A percentile compares a stretch with the other conserved stretches of the same genome.
These are phyloP conservation scores for Lunasporangiospora selenospora DNA, from an alignment of 192 early-diverging fungal genomes.

Conservation along the genomic window DNA sequence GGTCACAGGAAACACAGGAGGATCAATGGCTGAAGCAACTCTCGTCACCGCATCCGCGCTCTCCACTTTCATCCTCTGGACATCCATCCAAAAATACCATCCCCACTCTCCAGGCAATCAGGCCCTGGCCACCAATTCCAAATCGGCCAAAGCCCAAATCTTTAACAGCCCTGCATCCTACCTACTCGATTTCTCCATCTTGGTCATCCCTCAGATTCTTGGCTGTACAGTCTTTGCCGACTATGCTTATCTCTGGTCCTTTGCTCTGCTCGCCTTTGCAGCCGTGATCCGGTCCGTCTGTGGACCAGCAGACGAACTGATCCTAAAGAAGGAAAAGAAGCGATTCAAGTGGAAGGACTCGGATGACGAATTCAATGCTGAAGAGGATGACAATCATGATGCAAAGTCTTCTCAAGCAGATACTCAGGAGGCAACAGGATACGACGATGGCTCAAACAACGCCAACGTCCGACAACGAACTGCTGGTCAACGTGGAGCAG, in stretches of 20 bases:
- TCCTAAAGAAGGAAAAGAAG: conserved; percentile 38
- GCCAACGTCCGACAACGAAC: conserved; percentile 46
- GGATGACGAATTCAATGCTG: conserved; percentile 27
- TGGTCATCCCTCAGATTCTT: conserved; percentile 33
- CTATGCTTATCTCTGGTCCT: conserved; percentile 38
- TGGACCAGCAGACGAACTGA: conserved; percentile 19
- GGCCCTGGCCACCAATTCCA: conserved; percentile 8
- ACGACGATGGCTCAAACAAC: conserved; percentile 17
- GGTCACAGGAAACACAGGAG: conserved; percentile 62
- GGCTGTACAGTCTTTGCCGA: conserved; percentile 36
- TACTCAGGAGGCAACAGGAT: neutral
- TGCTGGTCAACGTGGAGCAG: neutral
- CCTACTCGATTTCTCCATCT: conserved; percentile 17
- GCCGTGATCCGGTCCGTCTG: conserved; percentile 17
- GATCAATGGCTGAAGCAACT: conserved; percentile 55
- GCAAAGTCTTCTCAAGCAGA: neutral
- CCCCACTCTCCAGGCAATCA: conserved; percentile 28
- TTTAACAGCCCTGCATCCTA: conserved; percentile 16
- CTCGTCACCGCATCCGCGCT: conserved; percentile 49
- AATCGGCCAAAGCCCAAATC: conserved; percentile 18
- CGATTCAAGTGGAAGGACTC: conserved; percentile 46
- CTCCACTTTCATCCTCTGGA: conserved; percentile 49
- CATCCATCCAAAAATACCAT: conserved; percentile 46
- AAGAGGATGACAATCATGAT: conserved; percentile 10
- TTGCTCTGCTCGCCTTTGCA: conserved; percentile 22